These are phyloP conservation scores for Myriosclerotinia duriaeana DNA, from an alignment of 2,329 filamentous ascomycete species.

Conservation along the genomic window DNA sequence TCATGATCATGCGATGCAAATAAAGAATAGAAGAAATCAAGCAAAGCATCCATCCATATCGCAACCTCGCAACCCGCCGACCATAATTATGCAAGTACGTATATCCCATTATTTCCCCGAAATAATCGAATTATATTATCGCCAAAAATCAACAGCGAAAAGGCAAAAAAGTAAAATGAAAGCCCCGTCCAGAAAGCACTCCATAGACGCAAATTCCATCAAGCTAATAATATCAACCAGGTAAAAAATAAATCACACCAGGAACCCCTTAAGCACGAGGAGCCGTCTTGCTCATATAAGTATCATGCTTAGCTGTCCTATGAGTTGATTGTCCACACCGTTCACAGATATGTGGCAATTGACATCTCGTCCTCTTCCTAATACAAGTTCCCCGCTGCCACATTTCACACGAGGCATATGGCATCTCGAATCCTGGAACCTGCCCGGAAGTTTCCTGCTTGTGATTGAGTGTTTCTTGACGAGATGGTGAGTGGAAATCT, in stretches of 20 bases:
- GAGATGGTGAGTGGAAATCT: neutral
- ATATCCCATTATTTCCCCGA: no score
- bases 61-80: no score
- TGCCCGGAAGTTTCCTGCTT: neutral
- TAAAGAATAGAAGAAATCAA: no score
- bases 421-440: neutral
- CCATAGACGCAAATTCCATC: neutral
- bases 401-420: neutral
- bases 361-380: conserved; percentile 1
- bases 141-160: neutral
- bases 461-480: neutral
- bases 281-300: conserved; percentile 17
- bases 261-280: neutral
- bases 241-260: neutral
- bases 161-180: neutral
- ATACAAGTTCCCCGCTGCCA: conserved; percentile 11
- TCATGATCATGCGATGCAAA: no score
- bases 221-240: neutral
- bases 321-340: conserved; percentile 8
- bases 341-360: conserved; percentile 10
- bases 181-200: neutral
- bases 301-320: conserved; percentile 16
- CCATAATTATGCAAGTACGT: no score
- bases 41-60: no score
- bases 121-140: neutral